Conservation (phyloP, 2,329 filamentous ascomycete species). For the Huntiella abstrusa region DNA sequence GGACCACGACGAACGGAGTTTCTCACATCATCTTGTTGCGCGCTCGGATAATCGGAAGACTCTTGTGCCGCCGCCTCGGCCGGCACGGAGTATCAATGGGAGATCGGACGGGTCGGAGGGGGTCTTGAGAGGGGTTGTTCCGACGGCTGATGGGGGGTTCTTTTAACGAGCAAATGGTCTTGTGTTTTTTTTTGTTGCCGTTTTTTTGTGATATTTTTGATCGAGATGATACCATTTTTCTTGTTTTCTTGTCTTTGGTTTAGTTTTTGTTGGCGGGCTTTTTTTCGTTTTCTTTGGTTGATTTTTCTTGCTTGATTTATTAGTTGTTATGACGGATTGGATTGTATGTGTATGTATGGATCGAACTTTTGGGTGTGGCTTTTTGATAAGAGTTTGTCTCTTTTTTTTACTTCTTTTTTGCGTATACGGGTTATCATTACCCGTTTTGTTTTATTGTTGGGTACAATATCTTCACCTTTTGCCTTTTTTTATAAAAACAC, state of each 20-base stretch:
- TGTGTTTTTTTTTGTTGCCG: conserved; percentile 2
- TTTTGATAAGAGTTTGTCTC: background rate
- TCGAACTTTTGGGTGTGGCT: background rate
- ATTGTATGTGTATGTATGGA: background rate
- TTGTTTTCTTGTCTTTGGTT: background rate
- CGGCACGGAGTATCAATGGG: background rate
- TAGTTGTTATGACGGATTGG: background rate
- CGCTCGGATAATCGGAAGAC: background rate
- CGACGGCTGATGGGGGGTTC: conserved; percentile 4
- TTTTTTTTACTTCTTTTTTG: background rate
- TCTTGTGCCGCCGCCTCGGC: conserved; percentile 8
- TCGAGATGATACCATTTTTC: conserved; percentile 16
- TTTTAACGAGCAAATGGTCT: conserved; percentile 4
- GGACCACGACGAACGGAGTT: too few species aligned
- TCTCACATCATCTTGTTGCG: background rate
- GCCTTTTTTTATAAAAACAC: background rate
- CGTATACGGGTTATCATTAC: background rate
- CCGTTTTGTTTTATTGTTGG: background rate
- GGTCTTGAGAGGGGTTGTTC: conserved; percentile 3
- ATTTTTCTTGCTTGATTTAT: background rate
- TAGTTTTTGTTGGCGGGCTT: background rate
- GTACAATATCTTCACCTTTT: background rate
- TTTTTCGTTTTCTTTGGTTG: background rate
- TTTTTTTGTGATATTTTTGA: conserved; percentile 6
- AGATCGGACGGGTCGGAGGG: conserved; percentile 2